Percentiles rank a stretch among this genome's conserved stretches.
These are phyloP conservation scores for Ceratopteris richardii DNA, from an alignment of 75 land plant genomes.

Conservation along the genomic window DNA sequence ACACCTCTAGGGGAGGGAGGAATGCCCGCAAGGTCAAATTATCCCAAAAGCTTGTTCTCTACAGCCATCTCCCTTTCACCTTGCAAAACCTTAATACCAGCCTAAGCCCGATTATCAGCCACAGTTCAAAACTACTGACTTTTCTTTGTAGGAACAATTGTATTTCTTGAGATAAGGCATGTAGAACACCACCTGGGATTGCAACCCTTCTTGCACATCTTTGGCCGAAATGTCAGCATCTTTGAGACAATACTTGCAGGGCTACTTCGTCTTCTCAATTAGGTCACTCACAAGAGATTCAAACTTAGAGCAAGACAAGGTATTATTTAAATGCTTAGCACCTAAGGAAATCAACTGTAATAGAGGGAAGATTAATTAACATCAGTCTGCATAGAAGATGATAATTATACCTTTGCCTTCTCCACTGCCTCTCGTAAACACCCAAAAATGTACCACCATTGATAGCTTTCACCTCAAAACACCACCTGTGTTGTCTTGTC, in stretches of 20 bases:
- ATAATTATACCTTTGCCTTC: no score
- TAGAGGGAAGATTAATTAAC: conserved; percentile 16
- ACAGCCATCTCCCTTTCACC: no score
- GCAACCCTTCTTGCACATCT: conserved; percentile 12
- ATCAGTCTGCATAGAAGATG: conserved; percentile 15
- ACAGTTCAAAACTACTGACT: conserved; percentile 13
- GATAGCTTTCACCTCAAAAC: conserved; percentile 37
- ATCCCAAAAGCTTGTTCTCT: no score
- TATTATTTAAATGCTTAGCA: conserved; percentile 17
- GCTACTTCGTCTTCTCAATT: no score
- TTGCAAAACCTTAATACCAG: conserved; percentile 59
- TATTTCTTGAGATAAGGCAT: no score
- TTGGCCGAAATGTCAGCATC: no score
- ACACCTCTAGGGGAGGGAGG: conserved; percentile 80
- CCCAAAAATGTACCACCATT: conserved; percentile 20
- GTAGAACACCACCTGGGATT: conserved; percentile 18
- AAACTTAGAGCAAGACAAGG: no score
- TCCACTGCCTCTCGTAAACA: conserved; percentile 18
- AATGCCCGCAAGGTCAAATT: conserved; percentile 74
- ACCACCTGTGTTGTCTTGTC: no score
- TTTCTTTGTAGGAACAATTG: no score
- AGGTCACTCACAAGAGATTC: no score
- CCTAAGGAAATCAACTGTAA: conserved; percentile 12
- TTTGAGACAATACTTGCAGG: no score
- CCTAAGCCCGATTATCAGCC: conserved; percentile 46